Base-by-base conservation (phyloP, 2,329 filamentous ascomycete species). In the Coniochaeta sp. region DNA sequence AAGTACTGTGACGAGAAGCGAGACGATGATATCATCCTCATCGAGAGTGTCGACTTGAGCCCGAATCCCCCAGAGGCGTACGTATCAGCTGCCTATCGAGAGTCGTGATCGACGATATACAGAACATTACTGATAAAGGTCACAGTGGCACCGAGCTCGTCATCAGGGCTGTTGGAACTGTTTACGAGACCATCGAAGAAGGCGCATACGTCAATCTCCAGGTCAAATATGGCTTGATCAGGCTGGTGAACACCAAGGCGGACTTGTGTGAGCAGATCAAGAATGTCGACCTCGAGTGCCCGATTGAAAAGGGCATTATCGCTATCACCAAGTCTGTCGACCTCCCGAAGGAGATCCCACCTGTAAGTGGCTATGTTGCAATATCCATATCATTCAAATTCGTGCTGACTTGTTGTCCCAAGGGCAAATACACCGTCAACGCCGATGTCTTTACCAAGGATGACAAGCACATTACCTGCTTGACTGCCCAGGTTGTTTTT, bases 221-320 rank as follows among this genome's bases (percentile, higher is more conserved):
- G 66, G 93, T 99, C 77, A 97, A 96, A 78, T 97, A 96, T 74
- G 93, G 93, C 62, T 81, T 96, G 65, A 97, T 99, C 74, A 90
- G 87, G 59, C 84, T 99, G 65, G 86, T 99, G 74, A 90, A 84
- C 74, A 89, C 89, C 65, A 84, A 82, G 66, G 87, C 88, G 69
- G 89, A 96, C 71, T 84, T 98, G 40, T 99, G 95, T 79, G 90
- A 97, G 62, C 89, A 96, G 73, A 85, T 96, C 65, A 80, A 84
- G 72, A 92, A 97, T 66, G 91, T 97, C 52, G 91, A 97, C 68
- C 79, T 98, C 60, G 78, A 90, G 68, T 99, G 95, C 75, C 95
- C 95, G 56, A 82, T 99, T 61, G 80, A 96, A 76, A 85, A 90
- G 76, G 93, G 93, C 62, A 77, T 86, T 24, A 80, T 92, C 70